Evolutionary conservation across 495 filamentous ascomycete species (phyloP).

Genomic region (Lasiosphaeria ovina): DNA sequence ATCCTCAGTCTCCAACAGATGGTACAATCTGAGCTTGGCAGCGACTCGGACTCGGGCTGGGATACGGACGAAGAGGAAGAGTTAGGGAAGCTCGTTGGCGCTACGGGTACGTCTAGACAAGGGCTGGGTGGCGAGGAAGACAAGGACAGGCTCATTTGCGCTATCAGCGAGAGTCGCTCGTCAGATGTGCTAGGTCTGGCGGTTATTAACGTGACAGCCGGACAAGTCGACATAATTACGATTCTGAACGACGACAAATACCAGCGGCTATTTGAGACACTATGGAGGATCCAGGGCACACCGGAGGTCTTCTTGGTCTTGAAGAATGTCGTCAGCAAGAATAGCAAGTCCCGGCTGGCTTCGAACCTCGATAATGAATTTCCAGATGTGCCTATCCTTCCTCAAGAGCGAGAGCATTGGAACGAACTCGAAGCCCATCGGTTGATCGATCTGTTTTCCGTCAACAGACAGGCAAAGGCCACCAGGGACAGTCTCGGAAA

Average conservation of each 20-base stretch:
- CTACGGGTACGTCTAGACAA: too few species aligned
- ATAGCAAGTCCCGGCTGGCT: conserved; percentile 70
- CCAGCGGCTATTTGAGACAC: conserved; percentile 59
- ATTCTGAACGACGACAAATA: conserved; percentile 81
- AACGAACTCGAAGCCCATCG: conserved; percentile 78
- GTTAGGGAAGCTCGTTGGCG: too few species aligned
- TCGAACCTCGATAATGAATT: conserved; percentile 63
- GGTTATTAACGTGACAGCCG: conserved; percentile 80
- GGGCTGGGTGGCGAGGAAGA: conserved; percentile 3
- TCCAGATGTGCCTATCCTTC: conserved; percentile 52
- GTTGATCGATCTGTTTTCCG: conserved; percentile 75
- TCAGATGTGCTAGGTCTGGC: conserved; percentile 76
- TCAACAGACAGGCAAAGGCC: conserved; percentile 71
- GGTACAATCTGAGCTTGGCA: neutral
- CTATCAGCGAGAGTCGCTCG: conserved; percentile 82
- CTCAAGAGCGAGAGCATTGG: conserved; percentile 82
- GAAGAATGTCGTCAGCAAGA: conserved; percentile 56
- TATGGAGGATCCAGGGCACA: conserved; percentile 57
- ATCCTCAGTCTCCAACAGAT: too few species aligned
- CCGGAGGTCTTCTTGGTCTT: conserved; percentile 24
- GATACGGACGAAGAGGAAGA: too few species aligned
- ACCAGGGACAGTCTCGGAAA: conserved; percentile 74
- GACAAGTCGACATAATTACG: conserved; percentile 50
- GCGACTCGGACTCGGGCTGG: neutral
- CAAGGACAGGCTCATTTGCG: conserved; percentile 72